Percentiles rank a stretch among this genome's conserved stretches.
Conservation (phyloP, 345 rosid genomes). For the Melaleuca alternifolia region DNA sequence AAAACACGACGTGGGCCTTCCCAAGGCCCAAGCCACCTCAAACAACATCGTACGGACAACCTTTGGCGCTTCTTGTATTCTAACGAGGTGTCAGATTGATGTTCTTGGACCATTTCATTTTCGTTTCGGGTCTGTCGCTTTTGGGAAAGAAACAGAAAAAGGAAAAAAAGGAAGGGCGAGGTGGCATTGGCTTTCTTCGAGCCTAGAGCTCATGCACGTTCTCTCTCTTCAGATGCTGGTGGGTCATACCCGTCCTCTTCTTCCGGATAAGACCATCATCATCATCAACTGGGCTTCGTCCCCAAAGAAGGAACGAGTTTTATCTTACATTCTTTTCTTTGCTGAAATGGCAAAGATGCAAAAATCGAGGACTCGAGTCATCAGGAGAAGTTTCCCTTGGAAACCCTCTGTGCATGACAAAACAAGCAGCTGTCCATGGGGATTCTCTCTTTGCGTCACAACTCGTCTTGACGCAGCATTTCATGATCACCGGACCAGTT, state of each 20-base stretch:
- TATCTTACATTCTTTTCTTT: neutral
- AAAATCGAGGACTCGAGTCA: neutral
- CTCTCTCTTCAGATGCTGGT: constrained; percentile 14
- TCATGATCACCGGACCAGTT: neutral
- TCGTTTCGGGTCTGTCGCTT: neutral
- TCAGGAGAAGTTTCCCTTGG: neutral
- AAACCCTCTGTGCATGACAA: neutral
- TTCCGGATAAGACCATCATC: neutral
- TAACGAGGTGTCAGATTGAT: neutral
- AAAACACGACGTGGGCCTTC: neutral
- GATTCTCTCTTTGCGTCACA: neutral
- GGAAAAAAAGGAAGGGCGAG: neutral
- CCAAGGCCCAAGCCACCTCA: neutral
- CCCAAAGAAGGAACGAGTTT: neutral
- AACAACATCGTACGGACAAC: constrained; percentile 12
- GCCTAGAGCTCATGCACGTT: constrained; percentile 39
- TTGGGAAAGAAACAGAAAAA: no score
- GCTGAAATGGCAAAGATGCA: neutral
- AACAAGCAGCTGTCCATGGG: neutral
- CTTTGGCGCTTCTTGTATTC: neutral
- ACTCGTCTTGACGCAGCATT: neutral
- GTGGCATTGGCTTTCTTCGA: constrained; percentile 22
- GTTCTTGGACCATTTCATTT: neutral
- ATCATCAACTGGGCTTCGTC: neutral
- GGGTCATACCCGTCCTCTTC: constrained; percentile 5